Base-by-base conservation (phyloP, 331 rosid species). In the Quercus lobata region DNA sequence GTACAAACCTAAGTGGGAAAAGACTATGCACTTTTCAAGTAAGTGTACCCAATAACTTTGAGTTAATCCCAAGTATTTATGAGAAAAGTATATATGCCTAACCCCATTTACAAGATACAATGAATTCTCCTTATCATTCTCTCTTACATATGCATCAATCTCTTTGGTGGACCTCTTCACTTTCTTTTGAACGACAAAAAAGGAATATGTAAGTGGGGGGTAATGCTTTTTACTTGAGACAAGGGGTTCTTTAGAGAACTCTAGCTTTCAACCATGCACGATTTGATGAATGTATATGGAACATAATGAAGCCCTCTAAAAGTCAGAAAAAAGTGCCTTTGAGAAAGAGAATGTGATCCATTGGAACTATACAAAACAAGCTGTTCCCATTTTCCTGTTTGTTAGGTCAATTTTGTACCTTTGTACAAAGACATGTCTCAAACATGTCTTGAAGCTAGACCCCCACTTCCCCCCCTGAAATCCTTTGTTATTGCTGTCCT, bases 401-500 rank as follows among this genome's bases (percentile, higher is more conserved):
- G 27, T 78, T 69, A 22, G 57, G 52, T 58, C 30, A 76, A 72
- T 78, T 72, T 79, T 83, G 71, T 21, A 65, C 56, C 85, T 85
- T 81, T 79, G 19, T 63, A 76, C 6, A 83, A 81, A 81, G 81
- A 90, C 98, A 92, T 90, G 97, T 92, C 92, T 75, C 75, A 76
- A 81, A 90, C 96, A 89, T 90, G 95, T 88, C 79, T 84, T 79
- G 88, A 83, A 76, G 86, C 27, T 55, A 68, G 87, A 73, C 30
- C 72, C 82, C 69, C 73, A 53, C 27, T 74, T 68, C 5, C 35
- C 72, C 82, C 69, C 37, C n/a, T 71, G 72, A 22, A 53, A 55
- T 57, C 81, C 72, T 41, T 63, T 74, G 66, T 65, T 73, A 57
- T 80, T 30, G 17, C 19, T 30, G 71, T 30, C 10, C 75, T 61